Conservation (phyloP, 2,329 filamentous ascomycete genomes). For the Clonostachys byssicola region DNA sequence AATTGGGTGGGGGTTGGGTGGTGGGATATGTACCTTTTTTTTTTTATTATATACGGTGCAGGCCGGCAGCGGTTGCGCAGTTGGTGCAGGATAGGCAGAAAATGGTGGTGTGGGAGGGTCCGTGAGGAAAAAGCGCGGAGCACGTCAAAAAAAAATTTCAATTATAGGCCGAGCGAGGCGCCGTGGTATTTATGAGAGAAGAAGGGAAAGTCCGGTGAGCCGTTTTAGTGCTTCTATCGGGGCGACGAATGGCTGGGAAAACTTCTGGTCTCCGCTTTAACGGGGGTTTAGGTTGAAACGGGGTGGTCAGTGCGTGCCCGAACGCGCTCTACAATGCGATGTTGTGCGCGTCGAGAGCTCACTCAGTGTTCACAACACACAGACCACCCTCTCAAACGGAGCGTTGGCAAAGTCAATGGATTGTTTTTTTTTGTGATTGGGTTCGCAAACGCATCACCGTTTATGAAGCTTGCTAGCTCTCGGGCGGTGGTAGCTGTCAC, state of each 20-base stretch:
- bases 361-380: no score
- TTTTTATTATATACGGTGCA: slow-evolving; percentile 8
- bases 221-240: not conserved
- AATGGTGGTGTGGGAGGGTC: slow-evolving; percentile 22
- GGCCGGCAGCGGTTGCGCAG: slow-evolving; percentile 2
- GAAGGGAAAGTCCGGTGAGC: slow-evolving; percentile 8
- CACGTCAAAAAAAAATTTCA: slow-evolving; percentile 30
- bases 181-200: slow-evolving; percentile 41
- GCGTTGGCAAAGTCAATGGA: no score
- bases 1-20: not conserved
- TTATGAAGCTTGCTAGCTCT: no score
- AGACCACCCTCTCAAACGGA: no score
- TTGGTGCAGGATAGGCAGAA: not conserved
- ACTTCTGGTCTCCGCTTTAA: no score
- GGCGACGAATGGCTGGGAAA: not conserved
- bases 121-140: slow-evolving; percentile 38
- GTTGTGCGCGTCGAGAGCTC: no score
- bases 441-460: no score
- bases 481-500: no score
- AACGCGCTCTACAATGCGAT: no score
- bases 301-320: no score
- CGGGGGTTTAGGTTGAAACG: no score
- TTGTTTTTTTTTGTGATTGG: no score
- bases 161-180: slow-evolving; percentile 35
- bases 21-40: slow-evolving; percentile 10